Percentiles rank a stretch among this genome's conserved stretches.
phyloP scores from a whole-genome alignment of 2,329 filamentous ascomycete species.

The Stemphylium lycopersici region DNA sequence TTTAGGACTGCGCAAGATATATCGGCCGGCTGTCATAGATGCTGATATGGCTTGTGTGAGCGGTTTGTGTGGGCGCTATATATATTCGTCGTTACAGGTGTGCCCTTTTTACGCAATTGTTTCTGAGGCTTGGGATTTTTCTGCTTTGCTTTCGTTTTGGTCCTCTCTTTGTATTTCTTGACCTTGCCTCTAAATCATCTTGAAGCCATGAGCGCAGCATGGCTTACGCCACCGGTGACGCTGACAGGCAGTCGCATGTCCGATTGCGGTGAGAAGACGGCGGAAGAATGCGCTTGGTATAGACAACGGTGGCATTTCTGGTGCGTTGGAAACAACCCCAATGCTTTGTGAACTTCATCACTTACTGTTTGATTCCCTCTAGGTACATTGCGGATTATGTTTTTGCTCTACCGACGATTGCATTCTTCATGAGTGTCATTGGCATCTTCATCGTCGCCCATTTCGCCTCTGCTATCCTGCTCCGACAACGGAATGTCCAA shows the following conservation, averaged over 20 bases:
- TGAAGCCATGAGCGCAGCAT: conserved; percentile 14
- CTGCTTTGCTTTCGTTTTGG: too few relatives aligned
- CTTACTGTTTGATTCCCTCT: too few relatives aligned
- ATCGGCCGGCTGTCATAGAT: not conserved
- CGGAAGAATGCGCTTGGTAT: conserved; percentile 56
- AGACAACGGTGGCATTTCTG: conserved; percentile 57
- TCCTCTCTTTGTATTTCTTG: not conserved
- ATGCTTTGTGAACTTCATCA: too few relatives aligned
- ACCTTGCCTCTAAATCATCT: not conserved
- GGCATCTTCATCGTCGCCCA: conserved; percentile 55
- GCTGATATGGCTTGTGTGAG: too few relatives aligned
- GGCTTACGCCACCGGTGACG: conserved; percentile 24
- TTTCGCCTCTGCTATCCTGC: conserved; percentile 40
- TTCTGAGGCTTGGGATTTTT: too few relatives aligned
- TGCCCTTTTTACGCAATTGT: too few relatives aligned
- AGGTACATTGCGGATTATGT: conserved; percentile 62
- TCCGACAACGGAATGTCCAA: conserved; percentile 18
- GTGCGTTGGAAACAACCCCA: conserved; percentile 27
- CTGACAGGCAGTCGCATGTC: conserved; percentile 27
- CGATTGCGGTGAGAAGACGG: conserved; percentile 46
- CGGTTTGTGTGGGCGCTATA: not conserved
- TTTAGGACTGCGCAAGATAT: not conserved
- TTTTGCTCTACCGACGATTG: conserved; percentile 60
- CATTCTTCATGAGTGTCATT: conserved; percentile 59
- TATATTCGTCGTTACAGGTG: not conserved